Conservation (phyloP, 2,329 filamentous ascomycete species). For the Coniochaeta sp. region DNA sequence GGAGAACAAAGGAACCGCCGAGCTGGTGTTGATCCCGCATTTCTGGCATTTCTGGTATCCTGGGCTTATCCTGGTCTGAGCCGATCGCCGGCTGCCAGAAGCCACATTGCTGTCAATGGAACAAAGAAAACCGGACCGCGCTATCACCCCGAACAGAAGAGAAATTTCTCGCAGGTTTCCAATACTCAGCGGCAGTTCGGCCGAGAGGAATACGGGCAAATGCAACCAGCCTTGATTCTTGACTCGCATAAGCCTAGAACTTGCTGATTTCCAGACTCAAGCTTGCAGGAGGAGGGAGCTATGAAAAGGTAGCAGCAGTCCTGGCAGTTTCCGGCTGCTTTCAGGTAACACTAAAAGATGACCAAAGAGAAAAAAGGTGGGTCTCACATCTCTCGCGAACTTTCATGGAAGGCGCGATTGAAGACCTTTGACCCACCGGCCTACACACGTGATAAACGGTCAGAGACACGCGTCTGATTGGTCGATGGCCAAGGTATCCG, state of each 20-base stretch:
- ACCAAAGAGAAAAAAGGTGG: not conserved
- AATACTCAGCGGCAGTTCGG: not conserved
- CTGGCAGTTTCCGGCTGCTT: not conserved
- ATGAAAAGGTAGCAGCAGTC: no score
- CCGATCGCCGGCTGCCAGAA: not conserved
- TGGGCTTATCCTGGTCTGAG: not conserved
- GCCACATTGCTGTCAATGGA: not conserved
- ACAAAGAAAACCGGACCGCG: not conserved
- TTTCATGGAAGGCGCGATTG: no score
- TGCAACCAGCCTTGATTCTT: not conserved
- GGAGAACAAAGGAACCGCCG: not conserved
- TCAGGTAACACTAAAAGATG: not conserved
- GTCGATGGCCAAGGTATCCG: not conserved
- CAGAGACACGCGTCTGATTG: not conserved
- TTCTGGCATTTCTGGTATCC: not conserved
- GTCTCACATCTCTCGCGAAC: no score
- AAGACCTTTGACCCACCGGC: not conserved
- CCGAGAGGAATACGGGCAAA: not conserved
- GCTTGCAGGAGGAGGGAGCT: no score
- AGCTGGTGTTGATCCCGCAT: conserved; percentile 1
- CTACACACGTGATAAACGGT: not conserved
- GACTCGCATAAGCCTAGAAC: not conserved
- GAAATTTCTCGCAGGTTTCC: not conserved
- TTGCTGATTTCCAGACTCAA: not conserved
- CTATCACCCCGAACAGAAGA: not conserved